Evolutionary conservation across 2,329 filamentous ascomycete genomes (phyloP), one percentile per base, ranked within the genome.

Genomic region (Penicillium italicum): DNA sequence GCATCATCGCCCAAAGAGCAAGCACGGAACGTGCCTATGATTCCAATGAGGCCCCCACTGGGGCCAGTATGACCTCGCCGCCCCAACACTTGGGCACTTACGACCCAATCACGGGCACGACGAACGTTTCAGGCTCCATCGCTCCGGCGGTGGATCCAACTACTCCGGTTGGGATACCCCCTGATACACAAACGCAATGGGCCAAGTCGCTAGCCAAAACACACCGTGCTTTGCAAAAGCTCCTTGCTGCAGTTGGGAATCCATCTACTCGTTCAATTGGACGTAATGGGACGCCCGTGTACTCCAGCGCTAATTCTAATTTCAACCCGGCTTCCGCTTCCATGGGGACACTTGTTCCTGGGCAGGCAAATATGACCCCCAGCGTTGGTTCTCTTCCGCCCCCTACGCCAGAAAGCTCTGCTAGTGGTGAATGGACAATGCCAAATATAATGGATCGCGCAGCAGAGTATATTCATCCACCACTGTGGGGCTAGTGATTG

Each of bases 391-490:
- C 74, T 5, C 61, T 76, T 18, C 73, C 74, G 6, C 76, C 76
- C 4, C 75, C 75, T n/a, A 79, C 77, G 0, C 76, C 77, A 0
- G 77, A 79, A 56, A 78, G 76, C 60, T 76, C 75, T n/a, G 73
- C 70, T 26, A 77, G 76, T 54, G 69, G 74, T 22, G 76, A 79
- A 55, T 79, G 76, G 77, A 72, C 73, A 44, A 72, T 74, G 34
- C 75, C 74, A 4, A 78, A 75, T 55, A 64, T 79, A n/a, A 53
- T 77, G 12, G 76, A 78, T 55, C 69, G 76, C 14, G 76, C 76
- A 34, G 68, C 73, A n/a, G 76, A 79, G 63, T 79, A 78, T 61
- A 77, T 79, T 11, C 76, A 78, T 55, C 76, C 77, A 16, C 76
- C 76, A 2, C 62, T 79, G 12, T 79, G 77, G 77, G 65, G 71